Evolutionary conservation across 2,329 filamentous ascomycete species (phyloP), one percentile per base, ranked within the genome.

Genomic region (Venturia asperata): DNA sequence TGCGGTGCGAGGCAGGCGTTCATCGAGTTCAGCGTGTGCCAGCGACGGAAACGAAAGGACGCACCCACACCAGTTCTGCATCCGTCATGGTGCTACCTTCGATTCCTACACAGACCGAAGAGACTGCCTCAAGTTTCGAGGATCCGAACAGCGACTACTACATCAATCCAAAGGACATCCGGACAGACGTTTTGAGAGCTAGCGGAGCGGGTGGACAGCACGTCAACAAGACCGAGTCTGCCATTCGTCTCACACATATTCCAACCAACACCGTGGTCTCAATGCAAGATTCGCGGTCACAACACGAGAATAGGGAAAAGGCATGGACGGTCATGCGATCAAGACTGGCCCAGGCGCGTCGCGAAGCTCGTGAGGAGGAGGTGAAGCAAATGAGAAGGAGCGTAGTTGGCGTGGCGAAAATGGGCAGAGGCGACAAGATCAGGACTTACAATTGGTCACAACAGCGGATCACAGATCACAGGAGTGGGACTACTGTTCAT

Each of bases 181-280:
- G 83, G 63, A 81, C 85, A 24, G 94, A 99, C 74, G 91, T 92
- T 67, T 96, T 97, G 92, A 85, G 92, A 19, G 92, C 94, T 0
- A 82, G 91, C 58, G 94, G 94, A 67, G 93, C 94, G 0, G 94
- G 94, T 41, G 94, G 94, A 0, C 94, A 99, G 79, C 94, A 99
- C 77, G 94, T 99, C 74, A 99, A 99, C 79, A 97, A 93, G 75
- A 99, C 94, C 0, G 94, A 99, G 78, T 96, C 91, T 39, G 94
- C 94, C 3, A 90, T 99, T 67, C 88, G 94, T 11, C 82, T 99
- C 71, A 97, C 92, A 1, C 94, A 99, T 78, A 77, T 89, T 7
- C 94, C 94, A 1, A 96, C 92, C 0, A 90, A 89, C 56, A 94
- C 87, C 0, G 85, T 90, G 1, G 92, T 97, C 17, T 88, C 87